These are phyloP conservation scores for Phytophthora pistaciae DNA, from an alignment of 352 stramenopile species.

Conservation along the genomic window DNA sequence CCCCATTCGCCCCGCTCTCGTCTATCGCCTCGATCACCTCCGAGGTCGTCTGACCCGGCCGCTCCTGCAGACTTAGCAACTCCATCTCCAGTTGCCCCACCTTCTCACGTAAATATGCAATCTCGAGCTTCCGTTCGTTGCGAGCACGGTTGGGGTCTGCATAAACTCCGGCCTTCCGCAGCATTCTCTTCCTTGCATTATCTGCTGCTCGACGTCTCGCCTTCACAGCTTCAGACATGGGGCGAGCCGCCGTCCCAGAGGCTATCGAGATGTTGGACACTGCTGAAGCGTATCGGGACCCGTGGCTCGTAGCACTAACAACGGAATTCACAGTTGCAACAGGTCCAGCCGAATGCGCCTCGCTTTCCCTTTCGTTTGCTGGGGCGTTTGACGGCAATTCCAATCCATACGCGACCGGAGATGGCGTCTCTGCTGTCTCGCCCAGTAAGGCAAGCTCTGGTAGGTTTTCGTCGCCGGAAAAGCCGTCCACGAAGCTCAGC, in stretches of 20 bases:
- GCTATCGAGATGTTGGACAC: neutral
- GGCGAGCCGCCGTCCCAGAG: neutral
- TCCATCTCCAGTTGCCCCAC: slow-evolving; percentile 23
- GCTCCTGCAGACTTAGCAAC: slow-evolving; percentile 16
- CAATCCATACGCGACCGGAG: slow-evolving; percentile 9
- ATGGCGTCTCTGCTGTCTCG: neutral
- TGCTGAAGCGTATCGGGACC: neutral
- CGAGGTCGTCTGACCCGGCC: neutral
- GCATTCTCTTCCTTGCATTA: slow-evolving; percentile 27
- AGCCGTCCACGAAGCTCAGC: slow-evolving; percentile 34
- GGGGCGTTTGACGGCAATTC: slow-evolving; percentile 12
- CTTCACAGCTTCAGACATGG: slow-evolving; percentile 12
- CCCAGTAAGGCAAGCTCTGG: neutral
- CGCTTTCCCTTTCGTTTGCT: neutral
- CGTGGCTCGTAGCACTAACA: neutral
- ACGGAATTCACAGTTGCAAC: neutral
- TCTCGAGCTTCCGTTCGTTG: slow-evolving; percentile 46
- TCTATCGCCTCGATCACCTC: neutral
- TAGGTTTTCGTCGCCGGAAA: slow-evolving; percentile 7
- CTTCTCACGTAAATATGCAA: slow-evolving; percentile 29
- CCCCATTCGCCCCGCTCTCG: neutral
- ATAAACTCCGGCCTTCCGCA: slow-evolving; percentile 23
- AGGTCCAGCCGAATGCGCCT: neutral
- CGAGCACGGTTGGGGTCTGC: slow-evolving; percentile 36
- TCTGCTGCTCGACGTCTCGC: slow-evolving; percentile 24